These are phyloP conservation scores for Teunomyces pallodes DNA, from an alignment of 805 yeast species.

Conservation along the genomic window DNA sequence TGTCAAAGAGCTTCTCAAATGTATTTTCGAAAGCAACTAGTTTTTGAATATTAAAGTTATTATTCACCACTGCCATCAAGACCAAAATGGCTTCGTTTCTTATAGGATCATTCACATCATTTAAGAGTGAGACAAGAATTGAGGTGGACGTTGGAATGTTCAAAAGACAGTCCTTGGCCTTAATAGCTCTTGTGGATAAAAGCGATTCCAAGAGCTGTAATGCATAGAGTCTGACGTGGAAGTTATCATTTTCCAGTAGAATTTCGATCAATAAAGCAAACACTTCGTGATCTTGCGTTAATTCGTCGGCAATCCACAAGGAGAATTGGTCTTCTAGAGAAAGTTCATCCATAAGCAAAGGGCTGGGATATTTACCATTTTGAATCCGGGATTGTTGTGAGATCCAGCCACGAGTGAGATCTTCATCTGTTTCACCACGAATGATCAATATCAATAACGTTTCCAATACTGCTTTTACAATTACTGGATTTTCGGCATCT, in stretches of 20 bases:
- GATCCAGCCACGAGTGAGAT: conserved; percentile 66
- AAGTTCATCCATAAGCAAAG: conserved; percentile 54
- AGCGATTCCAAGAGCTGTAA: conserved; percentile 83
- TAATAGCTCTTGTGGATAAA: conserved; percentile 67
- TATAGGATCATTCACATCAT: conserved; percentile 66
- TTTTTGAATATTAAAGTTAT: conserved; percentile 84
- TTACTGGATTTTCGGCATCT: conserved; percentile 67
- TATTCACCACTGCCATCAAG: conserved; percentile 77
- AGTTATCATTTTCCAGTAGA: conserved; percentile 54
- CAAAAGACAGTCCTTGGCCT: conserved; percentile 72
- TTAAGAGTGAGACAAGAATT: conserved; percentile 56
- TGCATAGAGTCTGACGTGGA: conserved; percentile 76
- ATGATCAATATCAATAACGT: conserved; percentile 80
- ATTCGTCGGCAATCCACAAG: conserved; percentile 91
- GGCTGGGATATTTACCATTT: conserved; percentile 79
- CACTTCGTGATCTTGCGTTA: conserved; percentile 54
- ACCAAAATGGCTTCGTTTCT: conserved; percentile 84
- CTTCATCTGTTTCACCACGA: conserved; percentile 62
- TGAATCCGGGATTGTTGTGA: conserved; percentile 70
- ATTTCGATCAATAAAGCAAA: conserved; percentile 37
- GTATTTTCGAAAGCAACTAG: conserved; percentile 93
- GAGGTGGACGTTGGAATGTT: conserved; percentile 79
- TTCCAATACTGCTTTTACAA: conserved; percentile 78
- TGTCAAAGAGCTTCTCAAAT: conserved; percentile 76
- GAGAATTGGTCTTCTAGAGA: conserved; percentile 75